Evolutionary conservation across 208 protist species (phyloP).

Genomic region (Leptomonas pyrrhocoris): DNA sequence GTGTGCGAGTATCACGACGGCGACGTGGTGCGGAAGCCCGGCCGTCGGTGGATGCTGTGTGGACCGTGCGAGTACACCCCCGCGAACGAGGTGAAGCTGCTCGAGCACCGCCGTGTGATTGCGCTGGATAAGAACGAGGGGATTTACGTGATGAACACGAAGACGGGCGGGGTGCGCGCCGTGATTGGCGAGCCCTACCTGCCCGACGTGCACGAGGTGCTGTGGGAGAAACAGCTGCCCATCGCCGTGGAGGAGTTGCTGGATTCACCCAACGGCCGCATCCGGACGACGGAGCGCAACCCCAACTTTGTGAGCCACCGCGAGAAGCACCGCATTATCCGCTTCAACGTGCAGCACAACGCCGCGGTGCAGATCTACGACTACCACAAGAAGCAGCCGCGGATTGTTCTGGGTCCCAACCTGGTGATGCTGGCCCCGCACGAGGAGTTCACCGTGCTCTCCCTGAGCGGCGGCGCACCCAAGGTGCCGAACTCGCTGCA

Average conservation of each 20-base stretch:
- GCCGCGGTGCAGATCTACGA: constrained; percentile 97
- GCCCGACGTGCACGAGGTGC: constrained; percentile 92
- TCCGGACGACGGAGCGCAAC: constrained; percentile 34
- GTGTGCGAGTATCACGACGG: constrained; percentile 75
- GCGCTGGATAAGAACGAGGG: constrained; percentile 97
- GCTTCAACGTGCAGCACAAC: constrained; percentile 96
- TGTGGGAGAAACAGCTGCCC: constrained; percentile 95
- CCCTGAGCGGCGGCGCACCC: constrained; percentile 92
- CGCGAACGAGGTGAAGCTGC: constrained; percentile 83
- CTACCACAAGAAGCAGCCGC: constrained; percentile 84
- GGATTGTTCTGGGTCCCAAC: constrained; percentile 94
- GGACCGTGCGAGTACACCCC: constrained; percentile 95
- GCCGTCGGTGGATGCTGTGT: constrained; percentile 94
- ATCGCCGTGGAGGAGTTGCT: constrained; percentile 92
- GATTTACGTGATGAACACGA: constrained; percentile 95
- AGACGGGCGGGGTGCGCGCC: constrained; percentile 87
- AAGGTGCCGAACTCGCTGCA: constrained; percentile 94
- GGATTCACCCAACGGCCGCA: constrained; percentile 48
- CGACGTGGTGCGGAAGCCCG: constrained; percentile 62
- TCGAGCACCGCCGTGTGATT: constrained; percentile 91
- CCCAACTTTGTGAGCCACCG: constrained; percentile 40
- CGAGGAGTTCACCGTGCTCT: constrained; percentile 96
- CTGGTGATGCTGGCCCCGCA: constrained; percentile 95
- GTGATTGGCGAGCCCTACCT: constrained; percentile 94
- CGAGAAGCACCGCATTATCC: constrained; percentile 84